Percentiles rank a stretch among this genome's conserved stretches.
Conservation (phyloP, 257 asterid species). For the Salvia miltiorrhiza region DNA sequence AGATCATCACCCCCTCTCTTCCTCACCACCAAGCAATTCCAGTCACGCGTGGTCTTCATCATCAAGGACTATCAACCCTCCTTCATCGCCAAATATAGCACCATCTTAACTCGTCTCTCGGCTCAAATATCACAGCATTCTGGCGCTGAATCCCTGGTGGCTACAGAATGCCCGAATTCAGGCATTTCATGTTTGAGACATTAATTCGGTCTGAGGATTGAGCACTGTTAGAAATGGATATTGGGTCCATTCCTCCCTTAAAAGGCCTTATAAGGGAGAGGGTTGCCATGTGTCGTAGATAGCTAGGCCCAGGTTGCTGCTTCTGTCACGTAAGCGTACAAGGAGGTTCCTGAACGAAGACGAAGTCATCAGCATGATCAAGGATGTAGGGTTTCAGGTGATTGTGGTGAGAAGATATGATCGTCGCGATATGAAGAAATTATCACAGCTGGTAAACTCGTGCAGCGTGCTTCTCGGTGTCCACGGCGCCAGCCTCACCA, state of each 20-base stretch:
- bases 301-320: slow-evolving; percentile 55
- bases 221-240: too few relatives aligned
- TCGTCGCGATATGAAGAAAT: slow-evolving; percentile 48
- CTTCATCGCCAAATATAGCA: slow-evolving; percentile 60
- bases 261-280: too few relatives aligned
- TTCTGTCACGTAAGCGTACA: slow-evolving; percentile 60
- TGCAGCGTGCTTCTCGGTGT: slow-evolving; percentile 84
- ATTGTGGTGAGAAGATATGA: slow-evolving; percentile 39
- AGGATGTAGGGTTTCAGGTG: slow-evolving; percentile 56
- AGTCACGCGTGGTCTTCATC: slow-evolving; percentile 50
- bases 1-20: slow-evolving; percentile 72
- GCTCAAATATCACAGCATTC: slow-evolving; percentile 68
- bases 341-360: slow-evolving; percentile 61
- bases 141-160: slow-evolving; percentile 42
- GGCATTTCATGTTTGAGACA: slow-evolving; percentile 31
- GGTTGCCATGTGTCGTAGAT: too few relatives aligned
- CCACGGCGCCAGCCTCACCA: slow-evolving; percentile 93
- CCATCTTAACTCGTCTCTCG: slow-evolving; percentile 42
- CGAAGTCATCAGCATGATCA: slow-evolving; percentile 37
- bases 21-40: slow-evolving; percentile 65
- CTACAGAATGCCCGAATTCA: slow-evolving; percentile 36
- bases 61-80: slow-evolving; percentile 62
- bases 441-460: slow-evolving; percentile 55
- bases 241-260: too few relatives aligned
- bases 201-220: slow-evolving; percentile 25